Evolutionary conservation across 257 asterid species (phyloP), one percentile per base, ranked within the genome.

Genomic region (Agastache rugosa): DNA sequence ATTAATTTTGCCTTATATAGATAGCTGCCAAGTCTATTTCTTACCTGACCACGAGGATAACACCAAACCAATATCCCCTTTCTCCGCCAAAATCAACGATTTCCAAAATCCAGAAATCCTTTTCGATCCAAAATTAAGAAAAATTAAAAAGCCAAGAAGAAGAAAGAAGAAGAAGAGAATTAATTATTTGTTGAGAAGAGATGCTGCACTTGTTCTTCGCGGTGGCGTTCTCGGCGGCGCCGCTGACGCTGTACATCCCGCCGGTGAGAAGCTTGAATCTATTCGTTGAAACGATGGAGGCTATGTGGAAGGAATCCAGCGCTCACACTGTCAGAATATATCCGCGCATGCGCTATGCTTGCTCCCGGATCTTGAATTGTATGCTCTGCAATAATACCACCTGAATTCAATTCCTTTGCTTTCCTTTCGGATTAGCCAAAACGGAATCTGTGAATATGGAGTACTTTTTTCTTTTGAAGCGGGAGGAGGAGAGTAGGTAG

Each of bases 191-290:
- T 31, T 31, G 44, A 39, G 44, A 39, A 39, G 62, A 66, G 83
- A 91, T 91, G 97, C 64, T 87, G 85, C 89, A 87, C 51, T 47
- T 86, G 79, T 89, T 91, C 81, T 84, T 87, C 27, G 87, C 91
- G 6, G 89, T 86, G 80, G 97, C 97, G 75, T 90, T 90, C 73
- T 90, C 98, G 1, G 88, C 98, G n/a, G 96, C 83, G 8, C 98
- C 98, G 55, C 80, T 92, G 88, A 91, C 83, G 29, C 86, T 92
- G 25, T 92, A 92, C 82, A 79, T 92, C 29, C 98, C 97, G n/a
- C 98, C 98, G 0, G 60, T 92, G 39, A 87, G 98, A 61, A 89
- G 90, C 85, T 81, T 92, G 85, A 92, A 81, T 80, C 78, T 83
- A 0, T 92, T 92, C 50, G 83, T 92, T 68, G 96, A 87, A 84